phyloP scores from a whole-genome alignment of 163 green algal genomes.

The Chlorella variabilis region DNA sequence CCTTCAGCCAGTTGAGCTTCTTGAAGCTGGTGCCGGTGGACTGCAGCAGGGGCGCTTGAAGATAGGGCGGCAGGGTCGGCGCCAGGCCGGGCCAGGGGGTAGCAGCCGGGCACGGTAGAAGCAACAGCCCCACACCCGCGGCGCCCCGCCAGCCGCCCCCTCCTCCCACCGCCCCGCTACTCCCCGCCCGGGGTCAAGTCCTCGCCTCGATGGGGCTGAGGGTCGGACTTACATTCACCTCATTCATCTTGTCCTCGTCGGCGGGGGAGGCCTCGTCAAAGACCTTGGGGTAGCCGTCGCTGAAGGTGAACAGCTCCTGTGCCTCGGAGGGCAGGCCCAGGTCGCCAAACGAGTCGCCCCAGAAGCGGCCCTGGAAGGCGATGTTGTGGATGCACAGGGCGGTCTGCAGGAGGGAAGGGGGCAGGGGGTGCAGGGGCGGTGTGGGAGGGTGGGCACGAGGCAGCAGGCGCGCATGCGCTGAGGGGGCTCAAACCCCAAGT shows the following conservation, averaged over 20 bases:
- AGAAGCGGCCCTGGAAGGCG: constrained; percentile 98
- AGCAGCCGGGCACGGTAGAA: too few species aligned
- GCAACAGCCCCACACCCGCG: too few species aligned
- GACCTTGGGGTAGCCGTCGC: constrained; percentile 79
- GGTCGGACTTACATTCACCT: neutral
- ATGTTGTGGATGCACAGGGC: constrained; percentile 98
- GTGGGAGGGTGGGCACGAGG: too few species aligned
- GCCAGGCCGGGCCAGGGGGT: too few species aligned
- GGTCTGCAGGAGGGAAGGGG: neutral
- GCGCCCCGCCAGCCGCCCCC: too few species aligned
- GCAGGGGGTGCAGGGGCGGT: neutral
- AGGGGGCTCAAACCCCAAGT: too few species aligned
- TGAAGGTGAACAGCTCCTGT: constrained; percentile 80
- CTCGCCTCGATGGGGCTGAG: neutral
- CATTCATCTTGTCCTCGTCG: constrained; percentile 54
- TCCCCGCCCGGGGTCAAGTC: neutral
- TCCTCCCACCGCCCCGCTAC: too few species aligned
- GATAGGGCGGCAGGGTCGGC: neutral
- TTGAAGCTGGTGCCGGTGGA: constrained; percentile 63
- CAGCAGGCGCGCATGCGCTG: too few species aligned
- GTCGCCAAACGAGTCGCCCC: constrained; percentile 74
- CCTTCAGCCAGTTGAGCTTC: constrained; percentile 89
- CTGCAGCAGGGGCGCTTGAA: neutral
- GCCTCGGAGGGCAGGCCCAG: constrained; percentile 76
- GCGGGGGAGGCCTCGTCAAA: constrained; percentile 77